Percentiles rank a stretch among this genome's conserved stretches.
phyloP scores from a whole-genome alignment of 2,329 filamentous ascomycete genomes.

The Exophiala xenobiotica region DNA sequence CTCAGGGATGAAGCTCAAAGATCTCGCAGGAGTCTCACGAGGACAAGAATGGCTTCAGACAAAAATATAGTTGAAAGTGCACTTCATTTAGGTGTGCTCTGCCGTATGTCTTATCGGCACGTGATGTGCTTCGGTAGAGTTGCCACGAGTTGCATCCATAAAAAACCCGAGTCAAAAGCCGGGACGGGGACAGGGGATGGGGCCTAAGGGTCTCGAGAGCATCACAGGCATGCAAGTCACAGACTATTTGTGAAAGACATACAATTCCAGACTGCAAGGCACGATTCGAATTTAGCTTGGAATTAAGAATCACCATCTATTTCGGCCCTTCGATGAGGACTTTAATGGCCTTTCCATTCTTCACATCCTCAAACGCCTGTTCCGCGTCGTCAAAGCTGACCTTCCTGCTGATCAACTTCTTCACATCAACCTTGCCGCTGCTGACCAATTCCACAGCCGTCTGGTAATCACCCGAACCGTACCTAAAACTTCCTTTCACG shows the following conservation, averaged over 20 bases:
- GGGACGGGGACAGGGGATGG: too few relatives aligned
- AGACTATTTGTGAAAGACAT: too few relatives aligned
- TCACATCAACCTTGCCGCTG: conserved; percentile 68
- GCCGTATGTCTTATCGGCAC: background rate
- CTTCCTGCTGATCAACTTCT: conserved; percentile 74
- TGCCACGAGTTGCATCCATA: too few relatives aligned
- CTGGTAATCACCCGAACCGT: conserved; percentile 82
- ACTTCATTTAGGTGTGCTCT: background rate
- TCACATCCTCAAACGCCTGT: conserved; percentile 81
- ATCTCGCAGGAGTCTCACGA: background rate
- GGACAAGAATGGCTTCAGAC: background rate
- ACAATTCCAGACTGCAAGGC: too few relatives aligned
- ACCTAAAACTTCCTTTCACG: conserved; percentile 83
- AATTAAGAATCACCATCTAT: conserved; percentile 11
- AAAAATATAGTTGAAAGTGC: background rate
- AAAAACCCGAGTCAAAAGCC: too few relatives aligned
- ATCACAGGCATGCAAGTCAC: too few relatives aligned
- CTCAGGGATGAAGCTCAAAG: background rate
- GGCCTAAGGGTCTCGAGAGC: too few relatives aligned
- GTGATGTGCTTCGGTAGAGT: background rate
- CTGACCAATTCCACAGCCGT: conserved; percentile 76
- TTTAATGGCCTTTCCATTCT: conserved; percentile 67
- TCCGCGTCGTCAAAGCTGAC: conserved; percentile 82
- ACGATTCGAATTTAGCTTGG: too few relatives aligned
- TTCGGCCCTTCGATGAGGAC: conserved; percentile 44